These are phyloP conservation scores for Nakazawaea ishiwadae DNA, from an alignment of 805 yeast species.

Conservation along the genomic window DNA sequence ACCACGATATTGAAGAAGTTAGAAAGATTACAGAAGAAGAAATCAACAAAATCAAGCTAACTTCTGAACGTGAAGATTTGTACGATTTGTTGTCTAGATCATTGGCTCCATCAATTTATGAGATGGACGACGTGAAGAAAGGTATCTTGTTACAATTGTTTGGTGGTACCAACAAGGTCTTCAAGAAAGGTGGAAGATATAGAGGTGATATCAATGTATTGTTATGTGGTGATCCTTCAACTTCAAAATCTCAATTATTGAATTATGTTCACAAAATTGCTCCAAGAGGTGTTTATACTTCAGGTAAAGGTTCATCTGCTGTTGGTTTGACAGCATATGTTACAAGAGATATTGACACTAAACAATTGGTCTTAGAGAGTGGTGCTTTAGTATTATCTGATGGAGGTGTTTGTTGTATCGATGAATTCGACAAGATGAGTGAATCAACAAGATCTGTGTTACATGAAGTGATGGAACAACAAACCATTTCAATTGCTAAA, in stretches of 20 bases:
- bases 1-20: conserved; percentile 71
- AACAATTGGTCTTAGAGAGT: conserved; percentile 86
- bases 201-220: conserved; percentile 93
- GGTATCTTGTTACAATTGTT: conserved; percentile 89
- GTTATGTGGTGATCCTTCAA: conserved; percentile 97
- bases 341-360: conserved; percentile 90
- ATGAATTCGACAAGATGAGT: conserved; percentile 97
- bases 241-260: conserved; percentile 90
- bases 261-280: conserved; percentile 97
- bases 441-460: conserved; percentile 91
- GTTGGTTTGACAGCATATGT: conserved; percentile 98
- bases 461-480: conserved; percentile 99
- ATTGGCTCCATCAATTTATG: conserved; percentile 94
- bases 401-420: conserved; percentile 98
- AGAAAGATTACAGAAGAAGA: conserved; percentile 69
- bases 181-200: conserved; percentile 86
- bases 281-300: conserved; percentile 96
- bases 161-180: conserved; percentile 91
- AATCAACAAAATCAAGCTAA: conserved; percentile 53
- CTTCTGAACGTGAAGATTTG: conserved; percentile 67
- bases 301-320: conserved; percentile 98
- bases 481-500: conserved; percentile 95
- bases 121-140: conserved; percentile 94
- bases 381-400: conserved; percentile 97
- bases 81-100: conserved; percentile 87